Evolutionary conservation across 1,284 basidiomycete species (phyloP).

Genomic region (Ustilago bromivora): DNA sequence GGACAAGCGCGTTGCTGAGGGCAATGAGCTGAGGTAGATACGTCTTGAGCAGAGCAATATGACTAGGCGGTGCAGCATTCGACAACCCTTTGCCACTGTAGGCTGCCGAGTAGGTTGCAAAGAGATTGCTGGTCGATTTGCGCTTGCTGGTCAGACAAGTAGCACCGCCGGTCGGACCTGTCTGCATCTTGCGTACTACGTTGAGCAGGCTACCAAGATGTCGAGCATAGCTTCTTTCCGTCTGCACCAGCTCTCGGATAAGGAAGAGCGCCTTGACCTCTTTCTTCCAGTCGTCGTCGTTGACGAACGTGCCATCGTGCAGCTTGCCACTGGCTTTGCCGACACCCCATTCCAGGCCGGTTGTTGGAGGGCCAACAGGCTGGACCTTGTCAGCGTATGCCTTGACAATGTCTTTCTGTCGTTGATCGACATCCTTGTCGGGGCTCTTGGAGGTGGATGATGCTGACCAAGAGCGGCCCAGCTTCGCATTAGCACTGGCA

Average conservation of each 20-base stretch:
- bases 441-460: slow-evolving; percentile 10
- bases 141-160: slow-evolving; percentile 27
- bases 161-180: slow-evolving; percentile 10
- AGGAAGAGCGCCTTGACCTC: slow-evolving; percentile 67
- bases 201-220: slow-evolving; percentile 60
- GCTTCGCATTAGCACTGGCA: slow-evolving; percentile 29
- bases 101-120: slow-evolving; percentile 37
- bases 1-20: slow-evolving; percentile 62
- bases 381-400: slow-evolving; percentile 31
- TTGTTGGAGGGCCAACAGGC: slow-evolving; percentile 18
- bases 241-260: slow-evolving; percentile 67
- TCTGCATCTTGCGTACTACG: slow-evolving; percentile 51
- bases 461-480: slow-evolving; percentile 12
- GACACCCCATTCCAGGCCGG: slow-evolving; percentile 51
- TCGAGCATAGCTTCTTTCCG: slow-evolving; percentile 64
- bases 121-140: slow-evolving; percentile 37
- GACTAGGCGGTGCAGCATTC: slow-evolving; percentile 30
- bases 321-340: slow-evolving; percentile 61
- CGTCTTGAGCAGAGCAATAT: slow-evolving; percentile 55
- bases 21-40: slow-evolving; percentile 65
- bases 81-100: slow-evolving; percentile 18
- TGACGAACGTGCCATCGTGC: slow-evolving; percentile 56
- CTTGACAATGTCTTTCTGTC: slow-evolving; percentile 49
- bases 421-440: slow-evolving; percentile 30
- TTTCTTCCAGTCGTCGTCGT: slow-evolving; percentile 68